A percentile compares a stretch with the other conserved stretches of the same genome.
These are phyloP conservation scores for Pleurotus eryngii DNA, from an alignment of 768 basidiomycete species.

Conservation along the genomic window DNA sequence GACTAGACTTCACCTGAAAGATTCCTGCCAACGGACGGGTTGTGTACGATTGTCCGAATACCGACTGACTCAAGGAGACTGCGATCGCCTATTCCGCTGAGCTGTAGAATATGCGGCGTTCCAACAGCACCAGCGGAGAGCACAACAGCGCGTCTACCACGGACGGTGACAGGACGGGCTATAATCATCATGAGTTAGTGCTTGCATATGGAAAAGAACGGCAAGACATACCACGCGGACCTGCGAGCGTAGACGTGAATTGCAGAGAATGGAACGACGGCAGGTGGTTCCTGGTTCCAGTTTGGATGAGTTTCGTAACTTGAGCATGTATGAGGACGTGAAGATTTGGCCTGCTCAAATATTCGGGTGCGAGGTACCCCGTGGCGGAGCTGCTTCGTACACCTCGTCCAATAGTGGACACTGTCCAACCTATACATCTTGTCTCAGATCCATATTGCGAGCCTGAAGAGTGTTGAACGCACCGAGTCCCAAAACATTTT, in stretches of 20 bases:
- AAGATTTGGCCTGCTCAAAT: conserved; percentile 20
- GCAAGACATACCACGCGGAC: conserved; percentile 2
- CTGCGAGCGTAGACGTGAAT: conserved; percentile 4
- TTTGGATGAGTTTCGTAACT: conserved; percentile 11
- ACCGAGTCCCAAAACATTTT: conserved; percentile 26
- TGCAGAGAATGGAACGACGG: conserved; percentile 16
- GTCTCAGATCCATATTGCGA: background rate
- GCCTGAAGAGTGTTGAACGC: background rate
- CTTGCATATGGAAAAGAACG: background rate
- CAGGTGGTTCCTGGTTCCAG: background rate
- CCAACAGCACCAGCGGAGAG: conserved; percentile 26
- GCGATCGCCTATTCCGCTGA: conserved; percentile 22
- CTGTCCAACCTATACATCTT: conserved; percentile 13
- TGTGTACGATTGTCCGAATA: conserved; percentile 12
- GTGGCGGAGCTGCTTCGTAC: conserved; percentile 20
- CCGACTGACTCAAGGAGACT: conserved; percentile 6
- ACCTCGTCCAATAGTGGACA: conserved; percentile 15
- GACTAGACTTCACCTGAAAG: background rate
- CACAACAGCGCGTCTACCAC: conserved; percentile 15
- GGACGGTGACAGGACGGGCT: background rate
- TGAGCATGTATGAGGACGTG: conserved; percentile 17
- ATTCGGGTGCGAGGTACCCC: conserved; percentile 19
- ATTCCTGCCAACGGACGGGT: conserved; percentile 25
- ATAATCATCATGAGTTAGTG: background rate
- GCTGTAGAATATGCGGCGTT: conserved; percentile 20